These are phyloP conservation scores for Avena atlantica DNA, from an alignment of 176 grass and related monocot genomes.

Conservation along the genomic window DNA sequence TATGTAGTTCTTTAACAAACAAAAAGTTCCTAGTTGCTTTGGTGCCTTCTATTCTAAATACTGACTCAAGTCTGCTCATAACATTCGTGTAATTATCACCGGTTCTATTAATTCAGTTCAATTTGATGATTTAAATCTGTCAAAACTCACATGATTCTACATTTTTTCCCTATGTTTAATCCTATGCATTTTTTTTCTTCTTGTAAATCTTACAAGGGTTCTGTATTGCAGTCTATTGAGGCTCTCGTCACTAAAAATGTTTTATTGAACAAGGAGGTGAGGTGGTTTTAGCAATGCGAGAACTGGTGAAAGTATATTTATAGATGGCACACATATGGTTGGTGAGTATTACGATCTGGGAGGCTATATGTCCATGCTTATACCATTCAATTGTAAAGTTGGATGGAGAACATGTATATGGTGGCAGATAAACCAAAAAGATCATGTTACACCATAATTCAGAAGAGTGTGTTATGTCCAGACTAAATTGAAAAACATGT, in stretches of 20 bases:
- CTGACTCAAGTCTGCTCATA: not conserved
- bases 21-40: not conserved
- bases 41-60: not conserved
- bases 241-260: slow-evolving; percentile 74
- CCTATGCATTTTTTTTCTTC: not conserved
- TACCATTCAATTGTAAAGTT: not conserved
- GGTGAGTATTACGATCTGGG: not conserved
- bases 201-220: slow-evolving; percentile 21
- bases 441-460: not conserved
- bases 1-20: not conserved
- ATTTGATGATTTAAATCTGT: slow-evolving; percentile 17
- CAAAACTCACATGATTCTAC: slow-evolving; percentile 4
- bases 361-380: not conserved
- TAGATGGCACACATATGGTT: not conserved
- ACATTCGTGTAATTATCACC: not conserved
- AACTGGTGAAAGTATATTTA: not conserved
- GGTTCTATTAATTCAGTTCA: not conserved
- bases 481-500: not conserved
- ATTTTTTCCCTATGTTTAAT: slow-evolving; percentile 14
- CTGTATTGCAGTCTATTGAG: slow-evolving; percentile 82
- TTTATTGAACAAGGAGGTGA: slow-evolving; percentile 80
- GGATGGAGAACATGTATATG: not conserved
- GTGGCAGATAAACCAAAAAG: not conserved
- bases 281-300: slow-evolving; percentile 38
- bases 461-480: slow-evolving; percentile 6